A percentile compares a stretch with the other conserved stretches of the same genome.
Evolutionary conservation across 1,284 basidiomycete species (phyloP).

Genomic region (Trametes sp.): DNA sequence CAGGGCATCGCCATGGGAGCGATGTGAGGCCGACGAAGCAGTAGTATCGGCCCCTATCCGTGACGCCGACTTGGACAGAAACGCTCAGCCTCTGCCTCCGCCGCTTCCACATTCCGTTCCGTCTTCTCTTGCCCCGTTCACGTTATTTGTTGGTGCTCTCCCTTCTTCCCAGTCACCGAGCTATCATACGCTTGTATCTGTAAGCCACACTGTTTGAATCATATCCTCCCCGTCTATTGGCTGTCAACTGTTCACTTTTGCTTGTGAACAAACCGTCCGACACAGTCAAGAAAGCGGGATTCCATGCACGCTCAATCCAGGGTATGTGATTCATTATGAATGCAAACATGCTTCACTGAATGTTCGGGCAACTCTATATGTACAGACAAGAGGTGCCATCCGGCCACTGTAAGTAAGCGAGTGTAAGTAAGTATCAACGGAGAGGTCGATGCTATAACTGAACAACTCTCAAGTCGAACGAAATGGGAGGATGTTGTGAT

Average conservation of each 20-base stretch:
- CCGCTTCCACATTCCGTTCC: constrained; percentile 2
- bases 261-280: not conserved
- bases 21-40: constrained; percentile 37
- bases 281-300: too few species aligned
- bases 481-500: too few species aligned
- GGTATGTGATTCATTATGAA: too few species aligned
- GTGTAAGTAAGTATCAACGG: too few species aligned
- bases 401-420: too few species aligned
- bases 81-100: constrained; percentile 11
- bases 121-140: constrained; percentile 8
- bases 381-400: too few species aligned
- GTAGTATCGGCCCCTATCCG: not conserved
- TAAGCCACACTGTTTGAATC: constrained; percentile 42
- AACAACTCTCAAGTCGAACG: too few species aligned
- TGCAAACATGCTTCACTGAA: too few species aligned
- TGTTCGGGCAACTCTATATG: too few species aligned
- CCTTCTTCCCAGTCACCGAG: constrained; percentile 34
- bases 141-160: constrained; percentile 24
- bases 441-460: too few species aligned
- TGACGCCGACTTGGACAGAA: constrained; percentile 27
- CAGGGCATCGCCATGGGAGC: constrained; percentile 47
- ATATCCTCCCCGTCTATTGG: constrained; percentile 35
- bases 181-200: constrained; percentile 48
- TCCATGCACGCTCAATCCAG: too few species aligned
- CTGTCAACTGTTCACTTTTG: not conserved